Evolutionary conservation across 805 yeast species (phyloP), one percentile per base, ranked within the genome.

Genomic region (Wickerhamiella occidentalis): DNA sequence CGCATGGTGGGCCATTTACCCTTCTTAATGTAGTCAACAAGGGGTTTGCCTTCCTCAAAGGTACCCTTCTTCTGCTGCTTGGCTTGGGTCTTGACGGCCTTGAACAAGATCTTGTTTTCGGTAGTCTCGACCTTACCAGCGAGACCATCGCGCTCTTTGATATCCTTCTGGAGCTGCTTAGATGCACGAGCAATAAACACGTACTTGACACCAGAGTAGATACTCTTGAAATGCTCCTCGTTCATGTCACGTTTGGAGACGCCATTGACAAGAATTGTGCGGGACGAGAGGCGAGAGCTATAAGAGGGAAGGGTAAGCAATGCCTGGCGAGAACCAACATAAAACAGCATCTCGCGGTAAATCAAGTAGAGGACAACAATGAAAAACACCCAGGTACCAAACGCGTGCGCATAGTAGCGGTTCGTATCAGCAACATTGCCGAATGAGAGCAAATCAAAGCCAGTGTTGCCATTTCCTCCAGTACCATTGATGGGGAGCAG

Each of bases 401-500:
- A 73, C 0, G 80, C 92, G 62, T 88, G 96, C 8, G 95, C 95
- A 60, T 79, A 90, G 69, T 82, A 87, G 49, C 94, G 74, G 18
- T 73, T 66, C 51, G 76, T 56, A 36, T 70, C 70, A n/a, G 37
- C 47, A 50, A 87, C 80, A 62, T 90, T 88, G 30, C 94, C 77
- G 56, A 83, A 85, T 2, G 94, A 76, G 53, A 86, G 71, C 57
- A 73, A 75, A 64, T 90, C 86, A 45, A 90, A 69, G 1, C 96
- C 96, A 0, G 60, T 54, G 51, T 76, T 69, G 17, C 75, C 76
- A 35, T 51, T 53, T n/a, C 70, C 69, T 21, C 70, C 70, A 1
- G 82, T 73, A 6, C 86, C 90, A 61, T 88, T 87, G 44, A 90
- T 72, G 0, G 97, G 92, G n/a, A 92, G 71, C 49, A 90, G 68